Conservation (phyloP, 768 basidiomycete genomes). For the Mycena venus region DNA sequence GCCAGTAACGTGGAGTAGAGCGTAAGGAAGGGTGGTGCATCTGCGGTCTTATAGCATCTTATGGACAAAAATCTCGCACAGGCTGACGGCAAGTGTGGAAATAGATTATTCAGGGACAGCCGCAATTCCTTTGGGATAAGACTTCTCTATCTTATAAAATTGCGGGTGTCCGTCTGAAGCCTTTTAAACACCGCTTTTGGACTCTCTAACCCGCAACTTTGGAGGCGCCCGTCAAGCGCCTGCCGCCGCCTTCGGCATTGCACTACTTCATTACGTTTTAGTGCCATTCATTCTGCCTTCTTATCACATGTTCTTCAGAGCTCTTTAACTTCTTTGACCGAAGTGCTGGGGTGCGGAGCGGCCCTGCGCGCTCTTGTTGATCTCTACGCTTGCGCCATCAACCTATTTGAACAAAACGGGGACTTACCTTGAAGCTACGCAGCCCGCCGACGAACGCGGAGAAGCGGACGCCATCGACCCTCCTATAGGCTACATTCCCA, state of each 20-base stretch:
- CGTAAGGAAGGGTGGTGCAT: background rate
- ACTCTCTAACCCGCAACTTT: background rate
- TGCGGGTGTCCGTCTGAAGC: background rate
- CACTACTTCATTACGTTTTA: background rate
- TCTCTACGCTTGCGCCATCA: background rate
- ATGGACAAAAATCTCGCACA: background rate
- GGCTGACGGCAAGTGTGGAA: background rate
- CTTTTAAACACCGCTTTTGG: background rate
- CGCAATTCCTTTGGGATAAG: background rate
- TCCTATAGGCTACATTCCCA: too few species aligned
- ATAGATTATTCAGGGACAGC: background rate
- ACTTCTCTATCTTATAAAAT: background rate
- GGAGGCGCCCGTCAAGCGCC: too few species aligned
- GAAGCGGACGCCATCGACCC: background rate
- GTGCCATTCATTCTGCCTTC: too few species aligned
- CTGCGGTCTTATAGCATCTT: constrained; percentile 2
- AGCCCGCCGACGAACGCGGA: background rate
- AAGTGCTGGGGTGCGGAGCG: too few species aligned
- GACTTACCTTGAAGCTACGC: background rate
- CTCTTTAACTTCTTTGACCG: too few species aligned
- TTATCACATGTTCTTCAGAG: too few species aligned
- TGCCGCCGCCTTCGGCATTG: too few species aligned
- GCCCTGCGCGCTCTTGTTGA: background rate
- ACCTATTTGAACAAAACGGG: background rate
- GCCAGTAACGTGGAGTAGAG: background rate